Evolutionary conservation across 371 early-diverging fungal species (phyloP), one percentile per base, ranked within the genome.

Genomic region (Haplosporangium sp.): DNA sequence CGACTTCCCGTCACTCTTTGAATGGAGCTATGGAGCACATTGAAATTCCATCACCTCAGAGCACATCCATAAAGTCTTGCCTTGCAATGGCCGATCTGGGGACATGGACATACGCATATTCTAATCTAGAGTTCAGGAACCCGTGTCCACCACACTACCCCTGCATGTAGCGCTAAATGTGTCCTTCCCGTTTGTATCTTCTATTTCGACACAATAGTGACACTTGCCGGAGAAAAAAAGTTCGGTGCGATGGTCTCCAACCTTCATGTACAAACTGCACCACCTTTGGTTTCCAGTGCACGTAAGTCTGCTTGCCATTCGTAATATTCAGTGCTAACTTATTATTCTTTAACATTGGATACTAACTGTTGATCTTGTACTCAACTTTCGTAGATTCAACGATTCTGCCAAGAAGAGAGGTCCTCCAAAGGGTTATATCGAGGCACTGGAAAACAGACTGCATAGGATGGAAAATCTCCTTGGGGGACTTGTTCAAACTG

Each of bases 371-470:
- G 21, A 59, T 46, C 41, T 29, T 54, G 38, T 50, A 53, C 37
- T 57, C 45, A 13, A 51, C 69, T 20, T 58, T 56, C 14, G n/a
- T 64, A 79, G 80, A 18, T 79, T 79, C 57, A 79, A 79, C 62
- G 84, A 84, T 66, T 82, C 81, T 0, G 82, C 85, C 54, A 82
- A 83, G 42, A 81, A 90, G 83, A 83, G 92, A 73, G 92, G 92
- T 7, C 92, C 92, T 6, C 92, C 91, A 1, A 92, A 92, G 69
- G 91, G 91, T 6, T 91, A 91, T 48, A 91, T 91, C 57, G 91
- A 91, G 62, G 90, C 90, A 0, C 86, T 91, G 60, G 91, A 91
- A 80, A 89, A 86, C 52, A 82, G 90, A 57, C 64, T 91, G 40
- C 87, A 90, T 69, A 70, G 90, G 61, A 83, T 91, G 81, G 91